Base-by-base conservation (phyloP, 2,329 filamentous ascomycete genomes). In the Didymosphaeria variabile region DNA sequence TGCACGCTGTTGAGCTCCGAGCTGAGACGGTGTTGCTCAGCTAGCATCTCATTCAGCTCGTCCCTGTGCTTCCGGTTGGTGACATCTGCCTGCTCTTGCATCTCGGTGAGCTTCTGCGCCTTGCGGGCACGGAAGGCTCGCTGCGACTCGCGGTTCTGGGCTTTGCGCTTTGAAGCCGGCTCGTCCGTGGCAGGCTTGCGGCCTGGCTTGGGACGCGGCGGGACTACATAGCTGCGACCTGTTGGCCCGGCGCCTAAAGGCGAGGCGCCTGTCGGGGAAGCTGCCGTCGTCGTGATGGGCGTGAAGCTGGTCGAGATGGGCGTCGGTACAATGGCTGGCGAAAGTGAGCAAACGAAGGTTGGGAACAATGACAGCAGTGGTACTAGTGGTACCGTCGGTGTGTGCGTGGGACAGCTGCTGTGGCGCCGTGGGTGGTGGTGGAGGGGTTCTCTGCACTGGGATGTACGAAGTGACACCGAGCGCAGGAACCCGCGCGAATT, bases 111-210 rank as follows among this genome's bases (percentile, higher is more conserved):
- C 42, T 92, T 91, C 26, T 92, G 92, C 2, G 92, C 92, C 65
- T 94, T 88, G 60, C 94, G 86, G 79, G 97, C 93, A 36, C 94
- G 87, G 79, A 98, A 98, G 1, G 91, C 92, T 60, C 94, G 85
- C 81, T 98, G 94, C 3, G 94, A 94, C 50, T 92, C 91, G 62
- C 95, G 87, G 78, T 98, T 98, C 81, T 98, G 95, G 1, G 92
- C 91, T 83, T 97, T 96, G 67, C 95, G 88, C 82, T 97, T 97
- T 46, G 93, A 97, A 1, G 92, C 91, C 15, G 94, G 93, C 55
- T 94, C 96, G 75, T 97, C 94, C 38, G 92, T 96, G 50, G 93
- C 92, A 3, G 94, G 94, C 84, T 98, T 98, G 69, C 94, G 89
- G 52, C 94, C 94, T 23, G 95, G 94, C 83, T 80, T 82, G 8